Conservation (phyloP, 306 rosid species). For the Trichosanthes cucumerina region DNA sequence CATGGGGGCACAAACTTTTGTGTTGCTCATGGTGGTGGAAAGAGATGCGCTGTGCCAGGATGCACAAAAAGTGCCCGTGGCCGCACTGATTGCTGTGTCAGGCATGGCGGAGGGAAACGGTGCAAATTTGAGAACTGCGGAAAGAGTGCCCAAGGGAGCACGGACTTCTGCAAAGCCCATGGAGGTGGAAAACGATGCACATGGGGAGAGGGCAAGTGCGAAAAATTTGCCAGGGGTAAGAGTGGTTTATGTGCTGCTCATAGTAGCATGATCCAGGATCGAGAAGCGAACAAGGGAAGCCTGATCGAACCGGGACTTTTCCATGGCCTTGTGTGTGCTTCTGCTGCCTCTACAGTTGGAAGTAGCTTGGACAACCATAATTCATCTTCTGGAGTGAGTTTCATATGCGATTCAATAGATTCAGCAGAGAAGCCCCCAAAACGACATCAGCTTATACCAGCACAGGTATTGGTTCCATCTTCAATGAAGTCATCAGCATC, state of each 20-base stretch:
- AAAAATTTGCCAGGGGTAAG: slow-evolving; percentile 91
- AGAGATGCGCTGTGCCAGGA: slow-evolving; percentile 79
- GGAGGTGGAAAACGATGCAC: slow-evolving; percentile 94
- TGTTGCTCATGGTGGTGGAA: slow-evolving; percentile 99
- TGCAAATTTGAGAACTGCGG: slow-evolving; percentile 70
- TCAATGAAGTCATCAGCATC: slow-evolving; percentile 56
- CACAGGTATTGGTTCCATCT: slow-evolving; percentile 57
- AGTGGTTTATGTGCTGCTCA: slow-evolving; percentile 98
- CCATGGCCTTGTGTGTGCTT: slow-evolving; percentile 63
- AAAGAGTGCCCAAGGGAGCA: slow-evolving; percentile 99
- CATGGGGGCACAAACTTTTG: slow-evolving; percentile 95
- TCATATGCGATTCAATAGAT: slow-evolving; percentile 48
- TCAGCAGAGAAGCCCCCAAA: slow-evolving; percentile 41
- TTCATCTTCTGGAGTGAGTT: slow-evolving; percentile 59
- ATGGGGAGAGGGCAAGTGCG: slow-evolving; percentile 92
- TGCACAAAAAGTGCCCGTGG: slow-evolving; percentile 98
- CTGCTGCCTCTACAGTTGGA: slow-evolving; percentile 42
- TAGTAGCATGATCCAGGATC: slow-evolving; percentile 54
- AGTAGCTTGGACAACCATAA: slow-evolving; percentile 50
- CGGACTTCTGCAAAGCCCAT: slow-evolving; percentile 98
- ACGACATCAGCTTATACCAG: slow-evolving; percentile 33
- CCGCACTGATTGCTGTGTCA: slow-evolving; percentile 90
- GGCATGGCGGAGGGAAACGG: slow-evolving; percentile 94
- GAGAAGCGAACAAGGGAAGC: slow-evolving; percentile 45
- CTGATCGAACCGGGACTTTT: slow-evolving; percentile 78